Evolutionary conservation across 805 yeast species (phyloP), one percentile per base, ranked within the genome.

Genomic region (Ogataea philodendri): DNA sequence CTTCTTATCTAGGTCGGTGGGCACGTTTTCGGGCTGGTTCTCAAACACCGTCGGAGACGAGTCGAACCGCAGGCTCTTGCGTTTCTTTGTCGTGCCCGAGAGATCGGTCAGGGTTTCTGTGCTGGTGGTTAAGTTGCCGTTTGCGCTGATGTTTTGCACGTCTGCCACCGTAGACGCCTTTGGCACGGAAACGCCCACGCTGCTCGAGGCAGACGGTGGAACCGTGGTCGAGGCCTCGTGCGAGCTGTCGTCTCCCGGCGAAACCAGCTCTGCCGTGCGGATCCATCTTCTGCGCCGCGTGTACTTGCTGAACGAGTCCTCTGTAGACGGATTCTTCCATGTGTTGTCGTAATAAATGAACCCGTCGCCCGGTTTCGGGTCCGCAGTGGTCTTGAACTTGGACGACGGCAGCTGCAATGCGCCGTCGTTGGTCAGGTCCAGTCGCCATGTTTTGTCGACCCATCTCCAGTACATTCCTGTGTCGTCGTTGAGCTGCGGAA

Each of bases 221-320:
- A 36, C 14, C 18, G 39, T 26, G 2, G 24, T 27, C 15, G 30
- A 14, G 5, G 30, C 6, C 3, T 31, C 32, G 1, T 32, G 34
- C 2, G 24, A 23, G 9, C 35, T 8, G 15, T 36, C 26, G 21
- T 46, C 46, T 5, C 48, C 42, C 9, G 60, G 49, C 4, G 72
- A 62, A 6, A 84, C 80, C 47, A 88, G 68, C 58, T 86, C 95
- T 0, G 98, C 98, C 1, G 95, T 86, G 46, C 98, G 75, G 10
- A 90, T 76, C 98, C 98, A 90, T 56, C 97, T 73, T 66, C 98
- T 76, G 56, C 96, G 75, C 60, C 98, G 76, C 5, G 97, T 90
- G 55, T 88, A 90, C 59, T 87, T 88, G 15, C 93, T 78, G 61
- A 79, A 89, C 3, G 93, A 73, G 56, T 89, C 95, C 37, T 85